phyloP scores from a whole-genome alignment of 164 flowering plant species.

The Annona squamosa region DNA sequence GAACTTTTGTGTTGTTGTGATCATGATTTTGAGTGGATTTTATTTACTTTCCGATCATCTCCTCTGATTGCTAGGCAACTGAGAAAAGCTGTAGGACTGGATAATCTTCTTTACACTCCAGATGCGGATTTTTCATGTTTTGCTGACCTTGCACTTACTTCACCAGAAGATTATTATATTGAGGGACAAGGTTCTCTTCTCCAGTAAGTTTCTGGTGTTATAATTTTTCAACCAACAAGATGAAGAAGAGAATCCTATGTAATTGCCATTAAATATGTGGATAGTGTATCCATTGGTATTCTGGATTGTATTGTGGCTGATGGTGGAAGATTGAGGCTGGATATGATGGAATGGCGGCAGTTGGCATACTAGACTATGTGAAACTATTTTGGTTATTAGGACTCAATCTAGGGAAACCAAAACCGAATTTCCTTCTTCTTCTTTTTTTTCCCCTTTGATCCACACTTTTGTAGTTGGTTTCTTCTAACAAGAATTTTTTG shows the following conservation, averaged over 20 bases:
- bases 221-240: background rate
- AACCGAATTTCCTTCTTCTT: background rate
- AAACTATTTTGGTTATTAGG: background rate
- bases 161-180: constrained; percentile 92
- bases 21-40: background rate
- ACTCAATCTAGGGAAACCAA: background rate
- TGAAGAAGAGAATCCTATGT: background rate
- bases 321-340: background rate
- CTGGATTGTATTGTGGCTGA: no score
- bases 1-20: background rate
- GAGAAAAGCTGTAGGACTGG: constrained; percentile 68
- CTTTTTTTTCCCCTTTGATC: background rate
- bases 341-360: background rate
- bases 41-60: background rate
- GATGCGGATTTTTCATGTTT: constrained; percentile 99
- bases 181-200: constrained; percentile 96
- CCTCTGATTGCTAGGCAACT: constrained; percentile 47
- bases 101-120: constrained; percentile 91
- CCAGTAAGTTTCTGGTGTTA: constrained; percentile 54
- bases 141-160: constrained; percentile 92
- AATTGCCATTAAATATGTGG: no score
- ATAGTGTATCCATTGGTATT: no score
- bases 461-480: background rate
- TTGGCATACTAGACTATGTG: background rate
- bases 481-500: background rate